phyloP scores from a whole-genome alignment of 805 yeast genomes.

The Hanseniaspora vineae region DNA sequence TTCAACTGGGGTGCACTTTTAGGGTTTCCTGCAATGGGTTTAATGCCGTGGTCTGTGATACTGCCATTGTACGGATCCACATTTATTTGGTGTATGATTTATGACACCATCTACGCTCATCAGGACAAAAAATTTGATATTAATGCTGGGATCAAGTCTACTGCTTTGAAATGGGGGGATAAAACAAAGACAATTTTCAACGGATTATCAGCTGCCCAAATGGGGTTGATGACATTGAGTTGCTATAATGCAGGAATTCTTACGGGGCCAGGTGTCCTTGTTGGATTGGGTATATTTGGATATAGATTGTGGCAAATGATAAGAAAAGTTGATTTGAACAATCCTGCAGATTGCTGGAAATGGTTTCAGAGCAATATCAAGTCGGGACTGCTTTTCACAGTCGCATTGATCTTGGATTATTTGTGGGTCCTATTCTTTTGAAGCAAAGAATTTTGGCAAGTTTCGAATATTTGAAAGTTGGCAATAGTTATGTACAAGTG shows the following conservation, averaged over 20 bases:
- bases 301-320: conserved; percentile 60
- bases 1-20: conserved; percentile 91
- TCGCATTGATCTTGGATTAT: conserved; percentile 58
- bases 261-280: conserved; percentile 75
- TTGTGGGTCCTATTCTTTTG: conserved; percentile 25
- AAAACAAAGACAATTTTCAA: conserved; percentile 58
- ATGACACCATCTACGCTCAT: conserved; percentile 95
- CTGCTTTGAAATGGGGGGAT: conserved; percentile 91
- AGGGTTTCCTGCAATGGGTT: conserved; percentile 94
- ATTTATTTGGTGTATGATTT: conserved; percentile 86
- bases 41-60: conserved; percentile 66
- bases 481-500: background rate
- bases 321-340: conserved; percentile 59
- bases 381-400: conserved; percentile 58
- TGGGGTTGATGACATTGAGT: conserved; percentile 47
- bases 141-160: conserved; percentile 84
- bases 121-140: conserved; percentile 88
- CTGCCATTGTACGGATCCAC: conserved; percentile 64
- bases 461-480: background rate
- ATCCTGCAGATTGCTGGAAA: conserved; percentile 73
- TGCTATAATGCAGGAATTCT: conserved; percentile 53
- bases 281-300: conserved; percentile 55
- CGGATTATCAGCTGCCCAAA: conserved; percentile 54
- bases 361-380: conserved; percentile 64
- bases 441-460: background rate